Evolutionary conservation across 2,329 filamentous ascomycete species (phyloP), one percentile per base, ranked within the genome.

Genomic region (Talaromyces marneffei): DNA sequence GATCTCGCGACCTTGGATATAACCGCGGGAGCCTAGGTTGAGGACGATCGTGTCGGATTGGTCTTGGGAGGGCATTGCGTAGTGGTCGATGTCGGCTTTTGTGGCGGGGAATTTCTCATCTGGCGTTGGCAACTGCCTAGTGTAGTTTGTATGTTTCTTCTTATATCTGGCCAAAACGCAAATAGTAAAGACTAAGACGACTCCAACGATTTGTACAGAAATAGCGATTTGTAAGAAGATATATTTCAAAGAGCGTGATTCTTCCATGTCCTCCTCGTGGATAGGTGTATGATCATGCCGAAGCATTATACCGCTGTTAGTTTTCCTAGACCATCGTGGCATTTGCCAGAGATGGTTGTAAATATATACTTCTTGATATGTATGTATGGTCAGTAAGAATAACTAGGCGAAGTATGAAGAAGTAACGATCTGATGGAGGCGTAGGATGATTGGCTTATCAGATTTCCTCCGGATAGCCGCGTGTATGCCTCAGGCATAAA

Each of bases 1-100:
- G 57, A 83, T 72, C 0, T 79, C 82, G 2, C 78, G 67, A 23
- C 82, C 83, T 70, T 81, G 74, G 27, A 84, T 72, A 62, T 76
- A 77, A 53, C 83, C 83, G 14, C 79, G 75, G 20, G 76, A 64
- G 25, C 66, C 66, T 42, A 75, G 69, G 9, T 29, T 55, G 33
- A 55, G 20, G 20, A 40, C 14, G 31, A 55, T 40, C 16, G 7
- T 27, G 6, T 39, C 35, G 25, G 27, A 12, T 40, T 20, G 29
- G 1, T 23, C 14, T 39, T 40, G 14, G 18, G 20, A 16, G 23
- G 10, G 4, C 52, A 55, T 55, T 7, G n/a, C 12, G 46, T n/a
- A 27, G 14, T n/a, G 4, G 29, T 31, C 29, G 4, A 31, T 48
- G 44, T 10, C 25, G 25, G 4, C 10, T 29, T 50, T 9, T 50